Conservation (phyloP, 1,284 basidiomycete genomes). For the Porodaedalea pini region DNA sequence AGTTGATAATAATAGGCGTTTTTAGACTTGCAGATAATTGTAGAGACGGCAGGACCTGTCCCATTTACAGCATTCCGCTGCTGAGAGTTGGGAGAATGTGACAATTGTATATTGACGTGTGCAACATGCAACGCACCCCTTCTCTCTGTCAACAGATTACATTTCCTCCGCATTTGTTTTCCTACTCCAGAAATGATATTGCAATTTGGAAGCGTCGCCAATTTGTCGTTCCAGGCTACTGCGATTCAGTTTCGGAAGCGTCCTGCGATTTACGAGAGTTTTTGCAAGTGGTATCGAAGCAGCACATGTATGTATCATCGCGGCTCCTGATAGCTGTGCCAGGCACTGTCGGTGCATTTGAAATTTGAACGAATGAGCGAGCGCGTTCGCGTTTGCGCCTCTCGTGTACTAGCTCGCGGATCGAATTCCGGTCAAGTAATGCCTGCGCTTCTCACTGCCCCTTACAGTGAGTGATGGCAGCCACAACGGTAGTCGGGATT, state of each 20-base stretch:
- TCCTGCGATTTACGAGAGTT: neutral
- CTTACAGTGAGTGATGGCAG: neutral
- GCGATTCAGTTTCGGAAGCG: neutral
- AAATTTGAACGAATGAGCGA: too few species aligned
- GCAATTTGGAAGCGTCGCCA: too few species aligned
- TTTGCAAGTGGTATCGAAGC: neutral
- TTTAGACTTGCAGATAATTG: neutral
- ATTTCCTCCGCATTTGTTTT: neutral
- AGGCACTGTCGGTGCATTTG: neutral
- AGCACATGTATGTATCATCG: neutral
- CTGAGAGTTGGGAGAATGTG: neutral
- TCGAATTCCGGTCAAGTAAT: too few species aligned
- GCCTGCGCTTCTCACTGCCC: neutral
- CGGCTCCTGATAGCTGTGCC: slow-evolving; percentile 1
- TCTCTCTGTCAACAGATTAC: neutral
- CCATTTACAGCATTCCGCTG: neutral
- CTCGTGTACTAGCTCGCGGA: too few species aligned
- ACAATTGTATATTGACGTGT: too few species aligned
- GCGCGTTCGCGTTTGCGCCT: too few species aligned
- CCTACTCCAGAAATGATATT: too few species aligned
- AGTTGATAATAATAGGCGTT: neutral
- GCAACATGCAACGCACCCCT: too few species aligned
- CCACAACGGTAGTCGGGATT: neutral
- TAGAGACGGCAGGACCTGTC: neutral
- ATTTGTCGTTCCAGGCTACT: neutral